Percentiles rank a stretch among this genome's conserved stretches.
Conservation (phyloP, 306 rosid genomes). For the Oxytropis ochrocephala region DNA sequence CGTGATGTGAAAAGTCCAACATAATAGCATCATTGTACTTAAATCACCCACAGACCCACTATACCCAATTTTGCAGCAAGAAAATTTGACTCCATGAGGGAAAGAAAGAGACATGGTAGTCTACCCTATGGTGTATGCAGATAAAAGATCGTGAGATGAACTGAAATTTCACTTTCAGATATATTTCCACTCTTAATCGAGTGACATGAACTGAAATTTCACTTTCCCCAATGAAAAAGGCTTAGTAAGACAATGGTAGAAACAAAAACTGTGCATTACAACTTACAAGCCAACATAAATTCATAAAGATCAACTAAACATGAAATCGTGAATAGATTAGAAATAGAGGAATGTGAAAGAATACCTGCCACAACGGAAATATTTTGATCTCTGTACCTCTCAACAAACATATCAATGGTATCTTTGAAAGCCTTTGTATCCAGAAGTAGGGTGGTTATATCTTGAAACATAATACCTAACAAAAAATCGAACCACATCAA, state of each 20-base stretch:
- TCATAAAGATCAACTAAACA: background rate
- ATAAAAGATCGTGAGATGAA: background rate
- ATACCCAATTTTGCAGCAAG: background rate
- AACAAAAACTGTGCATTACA: background rate
- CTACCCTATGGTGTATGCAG: background rate
- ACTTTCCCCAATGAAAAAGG: background rate
- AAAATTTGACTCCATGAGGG: background rate
- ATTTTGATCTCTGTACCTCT: slow-evolving; percentile 75
- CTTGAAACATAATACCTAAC: slow-evolving; percentile 93
- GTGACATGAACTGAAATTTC: background rate
- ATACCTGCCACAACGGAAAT: slow-evolving; percentile 95
- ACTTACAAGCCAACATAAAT: background rate
- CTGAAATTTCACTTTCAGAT: background rate
- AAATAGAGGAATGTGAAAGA: background rate
- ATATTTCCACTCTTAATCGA: background rate
- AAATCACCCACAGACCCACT: background rate
- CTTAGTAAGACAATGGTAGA: background rate
- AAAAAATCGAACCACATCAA: background rate
- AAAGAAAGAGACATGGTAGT: background rate
- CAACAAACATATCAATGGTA: slow-evolving; percentile 88
- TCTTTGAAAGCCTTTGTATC: slow-evolving; percentile 87
- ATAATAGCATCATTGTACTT: background rate
- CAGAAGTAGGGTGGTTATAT: slow-evolving; percentile 88
- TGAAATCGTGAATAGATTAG: background rate
- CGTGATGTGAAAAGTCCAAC: background rate